Evolutionary conservation across 257 asterid species (phyloP), one percentile per base, ranked within the genome.

Genomic region (Capsicum chinense): DNA sequence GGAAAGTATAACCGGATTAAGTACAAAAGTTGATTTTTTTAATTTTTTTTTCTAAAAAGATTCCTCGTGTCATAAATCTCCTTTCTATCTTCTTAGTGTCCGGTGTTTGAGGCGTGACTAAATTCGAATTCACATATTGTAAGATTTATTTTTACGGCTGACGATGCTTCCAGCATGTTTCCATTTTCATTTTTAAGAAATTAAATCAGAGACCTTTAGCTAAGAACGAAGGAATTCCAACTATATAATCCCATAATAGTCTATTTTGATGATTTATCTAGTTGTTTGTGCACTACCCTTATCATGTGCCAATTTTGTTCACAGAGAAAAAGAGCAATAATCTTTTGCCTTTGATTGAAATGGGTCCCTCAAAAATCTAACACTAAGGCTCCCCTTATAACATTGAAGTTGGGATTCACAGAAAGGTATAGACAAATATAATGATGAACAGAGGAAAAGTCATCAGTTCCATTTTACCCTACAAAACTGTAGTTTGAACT

Each of bases 241-340:
- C 44, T 39, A 39, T 39, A 3, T 39, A 3, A 39, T 39, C 44
- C 5, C 44, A 26, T 1, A 26, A 26, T 26, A 4, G 44, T 0
- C 44, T 4, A 39, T 39, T 39, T 39, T 39, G 44, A 39, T 39
- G 48, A 88, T 88, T 84, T 68, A 66, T 84, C 82, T 92, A 86
- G 93, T 88, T 89, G 91, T 91, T 91, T 88, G 94, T 91, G 92
- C 94, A 80, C 84, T 70, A 81, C 16, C 52, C 86, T 83, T 85
- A 86, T 85, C 87, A 88, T 79, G 82, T 82, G 82, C 50, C 86
- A 88, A 86, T 68, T 68, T 67, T 67, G 14, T 85, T 86, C 84
- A 78, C 62, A 50, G 82, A 3, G 85, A 50, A 48, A 74, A 33
- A n/a, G 74, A 14, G 48, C 39, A 21, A 74, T 7, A 54, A 21